Conservation (phyloP, 257 asterid genomes). For the Schizonepeta tenuifolia region DNA sequence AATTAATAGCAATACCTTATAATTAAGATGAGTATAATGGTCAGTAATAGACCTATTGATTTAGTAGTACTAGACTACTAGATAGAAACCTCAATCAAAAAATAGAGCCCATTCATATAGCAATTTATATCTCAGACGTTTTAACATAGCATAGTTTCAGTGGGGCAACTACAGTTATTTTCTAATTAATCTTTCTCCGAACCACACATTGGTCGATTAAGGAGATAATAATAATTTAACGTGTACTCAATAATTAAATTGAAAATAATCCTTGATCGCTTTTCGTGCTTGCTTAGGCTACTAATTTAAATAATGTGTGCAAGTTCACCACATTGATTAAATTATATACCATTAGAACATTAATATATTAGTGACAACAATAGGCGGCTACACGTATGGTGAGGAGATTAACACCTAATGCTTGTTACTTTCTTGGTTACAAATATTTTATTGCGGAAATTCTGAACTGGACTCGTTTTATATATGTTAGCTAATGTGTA, state of each 20-base stretch:
- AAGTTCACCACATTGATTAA: slow-evolving; percentile 1
- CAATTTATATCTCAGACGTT: not conserved
- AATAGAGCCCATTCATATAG: not conserved
- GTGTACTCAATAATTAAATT: slow-evolving; percentile 16
- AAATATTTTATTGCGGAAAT: not conserved
- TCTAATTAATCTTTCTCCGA: slow-evolving; percentile 6
- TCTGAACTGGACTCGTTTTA: not conserved
- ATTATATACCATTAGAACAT: slow-evolving; percentile 3
- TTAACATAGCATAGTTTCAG: not conserved
- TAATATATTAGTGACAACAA: slow-evolving; percentile 18
- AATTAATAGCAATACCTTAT: too few species aligned
- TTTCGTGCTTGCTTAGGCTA: slow-evolving; percentile 24
- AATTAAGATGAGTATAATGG: not conserved
- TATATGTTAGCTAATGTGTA: slow-evolving; percentile 33
- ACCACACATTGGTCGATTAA: slow-evolving; percentile 16
- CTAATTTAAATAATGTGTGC: not conserved
- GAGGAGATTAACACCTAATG: slow-evolving; percentile 3
- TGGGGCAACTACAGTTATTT: not conserved
- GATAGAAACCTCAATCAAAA: too few species aligned
- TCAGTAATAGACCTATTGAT: not conserved
- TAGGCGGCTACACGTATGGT: slow-evolving; percentile 34
- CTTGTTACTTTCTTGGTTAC: slow-evolving; percentile 9
- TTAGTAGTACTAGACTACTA: too few species aligned
- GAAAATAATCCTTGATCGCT: not conserved
- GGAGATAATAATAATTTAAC: not conserved